These are phyloP conservation scores for Sodiomyces alkalinus DNA, from an alignment of 2,329 filamentous ascomycete genomes.

Conservation along the genomic window DNA sequence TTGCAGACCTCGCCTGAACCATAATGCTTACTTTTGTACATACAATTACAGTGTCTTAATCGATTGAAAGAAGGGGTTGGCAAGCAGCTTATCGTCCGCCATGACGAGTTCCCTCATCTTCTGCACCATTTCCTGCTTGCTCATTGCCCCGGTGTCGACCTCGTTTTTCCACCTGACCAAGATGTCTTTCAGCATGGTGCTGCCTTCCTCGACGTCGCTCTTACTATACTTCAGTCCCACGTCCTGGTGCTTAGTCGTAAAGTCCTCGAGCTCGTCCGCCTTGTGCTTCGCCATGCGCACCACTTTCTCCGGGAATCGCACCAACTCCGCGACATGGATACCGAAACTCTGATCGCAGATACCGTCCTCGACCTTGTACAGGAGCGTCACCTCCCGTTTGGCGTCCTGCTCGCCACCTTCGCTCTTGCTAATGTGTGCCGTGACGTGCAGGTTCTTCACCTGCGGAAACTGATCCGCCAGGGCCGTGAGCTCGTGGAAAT, in stretches of 20 bases:
- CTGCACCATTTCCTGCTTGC: constrained; percentile 60
- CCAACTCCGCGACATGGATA: constrained; percentile 94
- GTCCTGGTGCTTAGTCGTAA: constrained; percentile 62
- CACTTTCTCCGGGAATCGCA: constrained; percentile 92
- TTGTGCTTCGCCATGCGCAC: constrained; percentile 99
- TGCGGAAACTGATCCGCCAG: constrained; percentile 75
- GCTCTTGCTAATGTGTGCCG: constrained; percentile 82
- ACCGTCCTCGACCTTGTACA: constrained; percentile 93
- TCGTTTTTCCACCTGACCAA: constrained; percentile 77
- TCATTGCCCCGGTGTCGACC: constrained; percentile 43
- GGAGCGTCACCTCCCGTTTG: constrained; percentile 76
- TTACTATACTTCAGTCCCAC: constrained; percentile 51
- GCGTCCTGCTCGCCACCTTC: constrained; percentile 31
- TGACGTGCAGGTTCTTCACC: constrained; percentile 87
- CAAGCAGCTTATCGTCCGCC: constrained; percentile 48
- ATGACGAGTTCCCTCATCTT: constrained; percentile 68
- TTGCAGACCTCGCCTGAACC: too few species aligned
- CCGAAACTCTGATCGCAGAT: constrained; percentile 97
- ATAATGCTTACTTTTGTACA: too few species aligned
- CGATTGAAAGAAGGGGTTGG: constrained; percentile 57
- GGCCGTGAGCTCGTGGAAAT: constrained; percentile 95
- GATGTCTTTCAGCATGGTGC: constrained; percentile 67
- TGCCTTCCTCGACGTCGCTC: constrained; percentile 81
- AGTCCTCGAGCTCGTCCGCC: constrained; percentile 95
- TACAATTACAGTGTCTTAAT: constrained; percentile 39